Base-by-base conservation (phyloP, 169 alveolate genomes). In the Toxoplasma gondii region DNA sequence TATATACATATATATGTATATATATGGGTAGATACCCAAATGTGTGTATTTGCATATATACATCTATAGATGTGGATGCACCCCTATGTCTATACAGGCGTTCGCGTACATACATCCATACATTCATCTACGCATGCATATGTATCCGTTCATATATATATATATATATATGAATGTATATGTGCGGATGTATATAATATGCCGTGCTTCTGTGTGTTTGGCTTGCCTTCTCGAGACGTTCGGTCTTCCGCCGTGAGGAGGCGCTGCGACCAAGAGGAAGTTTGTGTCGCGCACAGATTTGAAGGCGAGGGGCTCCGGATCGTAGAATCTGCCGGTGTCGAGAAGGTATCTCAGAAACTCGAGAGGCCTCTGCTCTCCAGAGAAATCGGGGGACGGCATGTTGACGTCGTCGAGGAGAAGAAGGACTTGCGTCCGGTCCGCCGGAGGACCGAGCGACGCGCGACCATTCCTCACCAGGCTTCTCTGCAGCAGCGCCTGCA, bases 281-380 rank as follows among this genome's bases (percentile, higher is more conserved):
- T 16, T 10, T 44, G 84, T 74, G 41, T 74, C 84, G 4, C n/a
- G 24, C 44, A 74, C 10, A 24, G 39, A 0, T 24, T 74, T 74
- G 84, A 74, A 36, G 44, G 1, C 9, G 27, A 74, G 84, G 44
- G 5, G 17, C 10, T 31, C 16, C 16, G 84, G 24, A 16, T 74
- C 84, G 84, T 74, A n/a, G 84, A 74, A 74, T 41, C 84, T 44
- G 49, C 43, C 45, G 84, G 27, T 10, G 84, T 74, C 84, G 49
- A 74, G 38, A n/a, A 74, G 84, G 27, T 74, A 44, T 19, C 84
- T 17, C 44, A 74, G 84, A 24, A 74, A 74, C 43, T 74, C 84
- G 44, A 74, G 84, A 16, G 84, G 84, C 84, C 22, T 1, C 84
- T 74, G 84, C 39, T 41, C 39, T 9, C 39, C 43, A 24, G 44